Evolutionary conservation across 495 filamentous ascomycete species (phyloP), one percentile per base, ranked within the genome.

Genomic region (Neurospora sp.): DNA sequence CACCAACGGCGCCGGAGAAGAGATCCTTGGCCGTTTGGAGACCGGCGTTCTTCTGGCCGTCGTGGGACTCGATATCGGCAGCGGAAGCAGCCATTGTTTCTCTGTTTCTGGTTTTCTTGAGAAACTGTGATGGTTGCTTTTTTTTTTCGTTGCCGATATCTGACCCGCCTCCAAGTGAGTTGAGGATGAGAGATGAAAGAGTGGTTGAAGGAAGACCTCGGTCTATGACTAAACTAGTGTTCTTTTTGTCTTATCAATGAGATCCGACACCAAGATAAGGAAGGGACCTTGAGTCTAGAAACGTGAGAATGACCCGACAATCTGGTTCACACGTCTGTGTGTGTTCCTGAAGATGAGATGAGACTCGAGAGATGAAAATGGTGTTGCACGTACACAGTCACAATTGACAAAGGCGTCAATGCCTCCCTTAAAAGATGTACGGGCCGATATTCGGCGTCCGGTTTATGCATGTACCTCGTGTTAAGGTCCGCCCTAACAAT

Each of bases 1-100:
- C 96, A 74, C 96, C 96, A 12, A 89, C 92, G 73, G 96, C 96
- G 72, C 96, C 96, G 27, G 96, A 89, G 79, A 94, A 90, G 72
- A 98, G 85, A 82, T 99, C 96, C 85, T 99, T 99, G 77, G 91
- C 79, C n/a, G 93, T 93, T 77, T 85, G 83, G 71, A 81, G 73
- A 62, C 78, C 81, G 31, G 76, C 73, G 54, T 14, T 62, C 7
- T 48, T 48, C 48, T 59, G 20, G 73, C 76, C 80, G 37, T 70
- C 76, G 48, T 78, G 79, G 44, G 77, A 72, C 27, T 83, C 81
- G 69, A 83, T 70, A 66, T 84, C 82, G 72, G 79, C 80, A 39
- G 76, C 80, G n/a, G 81, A 76, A 75, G 84, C 84, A 69, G 79
- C 82, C 84, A 85, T 85, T 73, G 48, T 75, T 73, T 46, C 38